Percentiles rank a stretch among this genome's conserved stretches.
Conservation (phyloP, 2,329 filamentous ascomycete species). For the Rhexocercosporidium sp. region DNA sequence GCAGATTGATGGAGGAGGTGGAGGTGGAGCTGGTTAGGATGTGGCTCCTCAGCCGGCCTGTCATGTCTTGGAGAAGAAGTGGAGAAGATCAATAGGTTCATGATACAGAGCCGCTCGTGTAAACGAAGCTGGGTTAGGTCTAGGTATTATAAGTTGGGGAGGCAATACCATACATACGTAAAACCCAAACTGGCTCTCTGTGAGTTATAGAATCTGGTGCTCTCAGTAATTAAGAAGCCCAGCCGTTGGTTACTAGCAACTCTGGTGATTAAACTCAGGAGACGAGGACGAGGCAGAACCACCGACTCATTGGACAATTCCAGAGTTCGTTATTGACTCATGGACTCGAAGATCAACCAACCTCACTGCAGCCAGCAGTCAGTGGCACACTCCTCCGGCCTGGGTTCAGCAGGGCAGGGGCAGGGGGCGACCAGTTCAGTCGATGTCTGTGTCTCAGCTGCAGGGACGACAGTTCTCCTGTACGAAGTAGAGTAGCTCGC, state of each 20-base stretch:
- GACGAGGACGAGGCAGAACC: neutral
- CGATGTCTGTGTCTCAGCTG: neutral
- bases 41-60: neutral
- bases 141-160: neutral
- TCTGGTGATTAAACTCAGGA: neutral
- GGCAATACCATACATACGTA: neutral
- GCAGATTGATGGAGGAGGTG: neutral
- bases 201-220: neutral
- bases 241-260: neutral
- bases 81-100: neutral
- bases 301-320: neutral
- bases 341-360: neutral
- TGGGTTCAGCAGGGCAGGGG: constrained; percentile 6
- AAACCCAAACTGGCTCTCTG: neutral
- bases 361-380: neutral
- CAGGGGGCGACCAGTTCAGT: neutral
- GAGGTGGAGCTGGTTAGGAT: no score
- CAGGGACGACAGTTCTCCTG: constrained; percentile 3
- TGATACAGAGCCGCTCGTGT: neutral
- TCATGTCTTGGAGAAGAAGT: neutral
- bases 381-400: neutral
- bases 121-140: neutral
- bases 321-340: neutral
- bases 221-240: no score
- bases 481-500: neutral